Conservation (phyloP, 768 basidiomycete species). For the Kwoniella pini region DNA sequence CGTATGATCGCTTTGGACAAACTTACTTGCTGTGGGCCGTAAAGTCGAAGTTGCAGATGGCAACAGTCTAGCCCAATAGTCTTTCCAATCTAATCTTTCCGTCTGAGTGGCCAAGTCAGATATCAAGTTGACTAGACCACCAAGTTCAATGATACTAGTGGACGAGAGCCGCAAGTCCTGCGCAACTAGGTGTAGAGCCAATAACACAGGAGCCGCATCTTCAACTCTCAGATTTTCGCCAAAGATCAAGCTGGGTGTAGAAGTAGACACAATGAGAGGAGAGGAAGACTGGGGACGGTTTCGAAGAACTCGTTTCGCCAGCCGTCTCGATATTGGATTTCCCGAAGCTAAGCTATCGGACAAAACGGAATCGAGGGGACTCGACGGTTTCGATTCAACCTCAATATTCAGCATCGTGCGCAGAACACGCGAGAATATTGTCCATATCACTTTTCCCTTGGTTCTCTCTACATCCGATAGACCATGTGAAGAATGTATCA, state of each 20-base stretch:
- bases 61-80: constrained; percentile 80
- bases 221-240: background rate
- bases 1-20: background rate
- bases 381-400: background rate
- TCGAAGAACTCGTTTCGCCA: constrained; percentile 16
- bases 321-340: constrained; percentile 31
- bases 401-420: constrained; percentile 18
- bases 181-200: constrained; percentile 75
- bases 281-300: too few species aligned
- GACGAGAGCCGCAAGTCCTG: constrained; percentile 56
- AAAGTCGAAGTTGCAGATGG: constrained; percentile 14
- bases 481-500: constrained; percentile 8
- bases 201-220: constrained; percentile 63
- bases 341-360: background rate
- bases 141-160: constrained; percentile 4
- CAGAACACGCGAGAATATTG: constrained; percentile 12
- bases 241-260: background rate
- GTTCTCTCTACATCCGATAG: background rate
- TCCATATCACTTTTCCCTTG: constrained; percentile 10
- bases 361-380: constrained; percentile 8
- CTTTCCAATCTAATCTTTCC: constrained; percentile 81
- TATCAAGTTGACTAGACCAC: constrained; percentile 23
- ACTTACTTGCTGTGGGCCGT: background rate
- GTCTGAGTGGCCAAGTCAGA: constrained; percentile 38
- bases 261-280: too few species aligned